A percentile compares a stretch with the other conserved stretches of the same genome.
phyloP scores from a whole-genome alignment of 257 asterid genomes.

The Agastache rugosa region DNA sequence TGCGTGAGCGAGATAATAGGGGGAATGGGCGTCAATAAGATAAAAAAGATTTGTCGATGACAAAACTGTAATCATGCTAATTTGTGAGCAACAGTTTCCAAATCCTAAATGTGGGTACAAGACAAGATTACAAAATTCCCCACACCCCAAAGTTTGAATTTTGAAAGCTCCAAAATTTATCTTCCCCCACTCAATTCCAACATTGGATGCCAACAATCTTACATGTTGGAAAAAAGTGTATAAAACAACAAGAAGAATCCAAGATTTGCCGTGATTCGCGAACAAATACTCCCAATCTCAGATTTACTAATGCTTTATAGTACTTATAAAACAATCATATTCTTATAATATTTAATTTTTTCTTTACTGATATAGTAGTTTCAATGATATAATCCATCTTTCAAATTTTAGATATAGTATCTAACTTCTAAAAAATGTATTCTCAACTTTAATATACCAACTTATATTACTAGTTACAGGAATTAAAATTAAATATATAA shows the following conservation, averaged over 20 bases:
- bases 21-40: conserved; percentile 29
- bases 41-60: neutral
- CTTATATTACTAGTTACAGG: no score
- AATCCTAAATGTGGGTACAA: conserved; percentile 11
- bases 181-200: conserved; percentile 18
- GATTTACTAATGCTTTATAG: no score
- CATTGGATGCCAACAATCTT: conserved; percentile 2
- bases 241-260: conserved; percentile 22
- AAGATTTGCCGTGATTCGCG: conserved; percentile 9
- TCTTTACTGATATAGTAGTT: no score
- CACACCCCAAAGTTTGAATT: conserved; percentile 27
- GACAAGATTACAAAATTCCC: neutral
- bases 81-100: neutral
- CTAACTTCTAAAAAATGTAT: no score
- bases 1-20: neutral
- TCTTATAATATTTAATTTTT: no score
- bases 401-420: no score
- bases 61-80: neutral
- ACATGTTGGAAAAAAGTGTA: conserved; percentile 2
- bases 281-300: conserved; percentile 11
- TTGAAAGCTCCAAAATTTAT: conserved; percentile 28
- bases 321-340: no score
- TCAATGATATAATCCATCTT: no score
- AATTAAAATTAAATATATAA: no score
- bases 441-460: no score